Conservation (phyloP, 768 basidiomycete genomes). For the Mycena maculata region DNA sequence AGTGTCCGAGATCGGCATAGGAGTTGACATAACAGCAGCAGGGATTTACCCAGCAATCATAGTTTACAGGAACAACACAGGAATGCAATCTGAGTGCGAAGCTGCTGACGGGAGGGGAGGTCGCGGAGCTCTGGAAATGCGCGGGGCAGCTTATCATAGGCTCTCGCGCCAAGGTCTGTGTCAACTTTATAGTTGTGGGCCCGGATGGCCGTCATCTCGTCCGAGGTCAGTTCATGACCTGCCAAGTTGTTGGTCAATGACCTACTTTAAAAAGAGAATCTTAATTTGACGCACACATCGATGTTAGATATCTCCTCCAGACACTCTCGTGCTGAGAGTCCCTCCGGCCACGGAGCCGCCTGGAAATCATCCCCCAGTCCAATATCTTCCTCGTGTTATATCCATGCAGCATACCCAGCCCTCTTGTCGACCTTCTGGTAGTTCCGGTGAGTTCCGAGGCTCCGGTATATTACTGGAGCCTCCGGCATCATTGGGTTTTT, state of each 20-base stretch:
- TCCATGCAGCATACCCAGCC: too few species aligned
- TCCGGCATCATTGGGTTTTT: too few species aligned
- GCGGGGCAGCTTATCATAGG: constrained; percentile 1
- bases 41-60: constrained; percentile 12
- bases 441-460: too few species aligned
- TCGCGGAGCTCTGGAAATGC: constrained; percentile 7
- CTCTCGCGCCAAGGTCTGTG: constrained; percentile 3
- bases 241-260: too few species aligned
- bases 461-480: too few species aligned
- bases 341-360: constrained; percentile 8
- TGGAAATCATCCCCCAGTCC: constrained; percentile 1
- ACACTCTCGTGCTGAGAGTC: neutral
- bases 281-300: too few species aligned
- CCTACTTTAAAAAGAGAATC: too few species aligned
- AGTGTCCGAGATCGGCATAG: constrained; percentile 1
- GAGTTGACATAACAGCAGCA: constrained; percentile 4
- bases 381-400: neutral
- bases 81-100: constrained; percentile 1
- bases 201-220: constrained; percentile 6
- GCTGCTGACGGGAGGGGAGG: neutral
- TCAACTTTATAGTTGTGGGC: constrained; percentile 16
- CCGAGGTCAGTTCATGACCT: constrained; percentile 12
- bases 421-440: too few species aligned
- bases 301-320: constrained; percentile 5
- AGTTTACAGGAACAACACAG: constrained; percentile 2